These are phyloP conservation scores for Whalleya microplaca DNA, from an alignment of 2,329 filamentous ascomycete genomes.

Conservation along the genomic window DNA sequence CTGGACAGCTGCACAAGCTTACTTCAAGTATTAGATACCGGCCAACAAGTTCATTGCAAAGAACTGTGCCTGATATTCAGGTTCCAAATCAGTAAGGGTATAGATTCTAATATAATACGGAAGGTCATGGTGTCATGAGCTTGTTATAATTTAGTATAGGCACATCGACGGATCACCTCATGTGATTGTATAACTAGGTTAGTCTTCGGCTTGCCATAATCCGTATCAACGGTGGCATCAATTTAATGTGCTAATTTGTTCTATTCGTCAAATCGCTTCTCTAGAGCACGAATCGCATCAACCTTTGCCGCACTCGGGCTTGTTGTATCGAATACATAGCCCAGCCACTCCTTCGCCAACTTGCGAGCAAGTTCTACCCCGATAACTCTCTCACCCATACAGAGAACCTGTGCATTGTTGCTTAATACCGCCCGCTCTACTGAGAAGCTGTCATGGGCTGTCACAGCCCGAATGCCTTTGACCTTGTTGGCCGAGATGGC, in stretches of 20 bases:
- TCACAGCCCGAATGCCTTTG: constrained; percentile 82
- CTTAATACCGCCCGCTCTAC: constrained; percentile 80
- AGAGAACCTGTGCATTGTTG: constrained; percentile 86
- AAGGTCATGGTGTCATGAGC: too few species aligned
- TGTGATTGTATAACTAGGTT: too few species aligned
- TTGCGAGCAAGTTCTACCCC: constrained; percentile 79
- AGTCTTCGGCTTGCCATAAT: too few species aligned
- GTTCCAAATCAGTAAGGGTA: background rate
- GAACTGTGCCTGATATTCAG: background rate
- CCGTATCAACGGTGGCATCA: background rate
- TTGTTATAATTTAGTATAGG: too few species aligned
- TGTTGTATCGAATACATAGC: constrained; percentile 75
- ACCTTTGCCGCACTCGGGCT: constrained; percentile 56
- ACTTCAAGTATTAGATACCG: background rate
- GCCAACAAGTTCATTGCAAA: background rate
- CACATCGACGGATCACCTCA: background rate
- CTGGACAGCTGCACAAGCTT: background rate
- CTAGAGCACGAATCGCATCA: constrained; percentile 45
- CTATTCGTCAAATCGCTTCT: constrained; percentile 31
- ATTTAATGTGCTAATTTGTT: background rate
- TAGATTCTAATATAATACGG: too few species aligned
- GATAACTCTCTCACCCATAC: constrained; percentile 83
- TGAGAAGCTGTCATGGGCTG: constrained; percentile 83
- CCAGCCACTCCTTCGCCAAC: constrained; percentile 80
- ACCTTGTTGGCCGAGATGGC: constrained; percentile 91